Evolutionary conservation across 371 early-diverging fungal genomes (phyloP), one percentile per base, ranked within the genome.

Genomic region (Saksenaea vasiformis): DNA sequence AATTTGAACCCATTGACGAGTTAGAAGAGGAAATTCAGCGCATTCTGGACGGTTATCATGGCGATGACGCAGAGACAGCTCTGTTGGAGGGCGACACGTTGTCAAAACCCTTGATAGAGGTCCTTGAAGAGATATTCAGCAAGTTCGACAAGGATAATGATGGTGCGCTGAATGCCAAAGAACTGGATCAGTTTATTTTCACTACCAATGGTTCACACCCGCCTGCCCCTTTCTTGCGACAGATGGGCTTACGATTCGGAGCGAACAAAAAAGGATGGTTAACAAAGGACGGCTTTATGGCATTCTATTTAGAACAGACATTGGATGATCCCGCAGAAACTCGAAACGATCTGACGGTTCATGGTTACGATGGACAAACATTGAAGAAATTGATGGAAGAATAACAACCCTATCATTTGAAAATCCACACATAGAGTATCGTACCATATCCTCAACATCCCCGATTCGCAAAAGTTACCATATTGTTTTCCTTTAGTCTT

Each of bases 261-360:
- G 74, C 81, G 35, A 78, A 81, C 47, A 63, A 69, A 10, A 70
- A 73, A 47, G 82, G 85, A 5, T 83, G 82, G 71, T 58, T 87
- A 11, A 83, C 85, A 1, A 69, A 76, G 61, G 77, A 84, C 38
- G 87, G 87, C 3, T 87, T 85, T 41, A 70, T 83, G 77, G 83
- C 80, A 54, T 87, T 87, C 61, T 87, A 84, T 65, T 69, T 85
- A 58, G 85, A 87, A 51, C 87, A 87, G 65, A 85, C 87, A 0
- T 61, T 87, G 27, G 87, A 78, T 57, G 87, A 87, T 56, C 80
- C 81, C 3, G 72, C 78, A n/a, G 87, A 87, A 67, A 87, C 87
- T 0, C 72, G 82, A 56, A 79, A 79, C 15, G 87, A 87, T 62
- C 70, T 87, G 41, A 69, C 70, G 53, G 83, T 78, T 41, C 87